Evolutionary conservation across 345 rosid species (phyloP), one percentile per base, ranked within the genome.

Genomic region (Syzygium aqueum): DNA sequence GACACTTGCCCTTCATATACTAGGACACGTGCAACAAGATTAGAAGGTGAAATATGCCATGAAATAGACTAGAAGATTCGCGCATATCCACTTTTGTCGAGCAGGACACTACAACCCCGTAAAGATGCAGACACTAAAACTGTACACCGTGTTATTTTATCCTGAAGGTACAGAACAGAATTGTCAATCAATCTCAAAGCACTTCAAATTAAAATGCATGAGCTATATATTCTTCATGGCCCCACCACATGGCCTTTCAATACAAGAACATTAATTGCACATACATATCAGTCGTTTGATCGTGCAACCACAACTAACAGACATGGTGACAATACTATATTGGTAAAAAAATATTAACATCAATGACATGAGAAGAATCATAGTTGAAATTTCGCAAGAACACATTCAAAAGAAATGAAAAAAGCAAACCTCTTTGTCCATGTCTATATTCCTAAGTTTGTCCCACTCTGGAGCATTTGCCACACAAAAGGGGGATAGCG

Each of bases 401-500:
- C 8, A 84, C 15, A 53, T 25, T 37, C 85, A 50, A 77, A 77
- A 67, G 21, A 54, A 82, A 27, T 53, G 56, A 28, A 40, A 57
- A 59, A 40, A 21, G 49, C 80, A 73, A 53, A 96, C 99, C 98
- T 97, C 98, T 91, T 95, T 95, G 92, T 97, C 99, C 99, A 97
- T 97, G 93, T 97, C 99, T 91, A 97, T 95, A 92, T 87, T 95
- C 94, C 99, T 94, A 88, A 96, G 91, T 78, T 91, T 95, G 92
- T 96, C 99, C 99, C 99, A 97, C 87, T 95, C 99, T 86, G 89
- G 94, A 89, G 90, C 88, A 88, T 90, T 94, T 84, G 96, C 89
- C 96, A 94, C 91, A 92, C 91, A 92, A 93, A 97, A 97, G 85
- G 98, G 89, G 83, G 99, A 97, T 27, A 92, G 93, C 63, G 98